phyloP scores from a whole-genome alignment of 1,284 basidiomycete genomes.

The Volvariella surrecta region DNA sequence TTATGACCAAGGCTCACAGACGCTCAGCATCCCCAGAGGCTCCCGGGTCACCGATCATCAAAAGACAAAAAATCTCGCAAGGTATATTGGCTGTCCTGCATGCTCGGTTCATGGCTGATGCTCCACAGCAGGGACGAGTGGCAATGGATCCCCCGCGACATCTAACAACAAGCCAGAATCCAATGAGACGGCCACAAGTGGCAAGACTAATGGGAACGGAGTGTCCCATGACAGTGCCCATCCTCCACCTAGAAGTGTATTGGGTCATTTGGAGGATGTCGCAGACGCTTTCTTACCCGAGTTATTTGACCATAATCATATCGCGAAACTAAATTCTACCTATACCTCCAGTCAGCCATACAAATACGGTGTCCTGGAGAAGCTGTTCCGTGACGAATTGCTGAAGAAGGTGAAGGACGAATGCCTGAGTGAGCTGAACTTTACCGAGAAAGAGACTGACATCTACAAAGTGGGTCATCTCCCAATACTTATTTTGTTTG shows the following conservation, averaged over 20 bases:
- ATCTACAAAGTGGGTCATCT: constrained; percentile 80
- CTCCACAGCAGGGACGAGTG: constrained; percentile 4
- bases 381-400: constrained; percentile 81
- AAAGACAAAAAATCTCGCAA: constrained; percentile 12
- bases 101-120: not conserved
- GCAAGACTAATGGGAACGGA: not conserved
- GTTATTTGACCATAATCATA: constrained; percentile 48
- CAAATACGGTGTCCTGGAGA: constrained; percentile 78
- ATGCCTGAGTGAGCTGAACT: constrained; percentile 79
- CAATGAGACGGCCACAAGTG: too few species aligned
- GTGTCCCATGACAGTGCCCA: not conserved
- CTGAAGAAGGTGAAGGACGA: constrained; percentile 74
- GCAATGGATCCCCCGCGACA: not conserved
- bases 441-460: constrained; percentile 96
- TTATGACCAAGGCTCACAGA: constrained; percentile 5
- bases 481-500: not conserved
- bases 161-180: constrained; percentile 1
- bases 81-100: not conserved
- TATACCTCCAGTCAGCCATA: constrained; percentile 69
- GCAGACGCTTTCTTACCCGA: constrained; percentile 38
- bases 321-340: constrained; percentile 41
- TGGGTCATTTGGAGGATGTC: constrained; percentile 16
- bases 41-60: not conserved
- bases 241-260: not conserved
- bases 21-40: constrained; percentile 5